These are phyloP conservation scores for Coniferiporia weirii DNA, from an alignment of 1,284 basidiomycete genomes.

Conservation along the genomic window DNA sequence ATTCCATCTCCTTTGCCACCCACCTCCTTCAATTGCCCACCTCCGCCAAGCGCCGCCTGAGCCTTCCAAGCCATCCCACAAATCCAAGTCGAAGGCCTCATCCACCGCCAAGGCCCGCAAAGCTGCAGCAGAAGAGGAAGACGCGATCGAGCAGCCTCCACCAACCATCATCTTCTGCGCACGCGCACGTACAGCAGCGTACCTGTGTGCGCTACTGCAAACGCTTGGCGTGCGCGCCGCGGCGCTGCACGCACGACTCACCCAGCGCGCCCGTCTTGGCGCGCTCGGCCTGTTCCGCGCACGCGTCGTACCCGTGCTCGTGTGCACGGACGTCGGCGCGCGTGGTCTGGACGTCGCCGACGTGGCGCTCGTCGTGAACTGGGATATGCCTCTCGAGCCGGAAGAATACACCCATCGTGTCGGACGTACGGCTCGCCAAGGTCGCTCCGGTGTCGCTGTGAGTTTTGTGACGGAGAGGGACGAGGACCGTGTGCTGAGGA, in stretches of 20 bases:
- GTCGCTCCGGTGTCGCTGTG: constrained; percentile 82
- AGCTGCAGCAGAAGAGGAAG: constrained; percentile 36
- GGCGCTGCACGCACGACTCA: constrained; percentile 89
- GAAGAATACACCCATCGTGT: constrained; percentile 81
- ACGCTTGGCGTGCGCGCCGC: constrained; percentile 80
- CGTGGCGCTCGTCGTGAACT: constrained; percentile 93
- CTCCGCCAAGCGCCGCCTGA: constrained; percentile 60
- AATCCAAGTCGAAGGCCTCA: constrained; percentile 22
- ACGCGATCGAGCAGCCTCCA: constrained; percentile 63
- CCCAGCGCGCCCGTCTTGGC: constrained; percentile 81
- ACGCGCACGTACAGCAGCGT: constrained; percentile 84
- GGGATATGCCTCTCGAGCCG: constrained; percentile 83
- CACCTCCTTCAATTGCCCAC: constrained; percentile 71
- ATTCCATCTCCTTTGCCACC: constrained; percentile 84
- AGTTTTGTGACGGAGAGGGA: constrained; percentile 95
- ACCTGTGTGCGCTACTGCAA: constrained; percentile 78
- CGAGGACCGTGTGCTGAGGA: constrained; percentile 76
- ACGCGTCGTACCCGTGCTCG: constrained; percentile 82
- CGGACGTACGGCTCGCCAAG: constrained; percentile 91
- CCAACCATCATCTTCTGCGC: constrained; percentile 96
- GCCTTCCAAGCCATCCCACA: constrained; percentile 33
- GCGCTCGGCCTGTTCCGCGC: constrained; percentile 88
- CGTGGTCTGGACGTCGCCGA: constrained; percentile 94
- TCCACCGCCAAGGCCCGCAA: constrained; percentile 20
- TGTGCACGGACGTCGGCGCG: constrained; percentile 94